A percentile compares a stretch with the other conserved stretches of the same genome.
These are phyloP conservation scores for Xylaria palmicola DNA, from an alignment of 495 filamentous ascomycete genomes.

Conservation along the genomic window DNA sequence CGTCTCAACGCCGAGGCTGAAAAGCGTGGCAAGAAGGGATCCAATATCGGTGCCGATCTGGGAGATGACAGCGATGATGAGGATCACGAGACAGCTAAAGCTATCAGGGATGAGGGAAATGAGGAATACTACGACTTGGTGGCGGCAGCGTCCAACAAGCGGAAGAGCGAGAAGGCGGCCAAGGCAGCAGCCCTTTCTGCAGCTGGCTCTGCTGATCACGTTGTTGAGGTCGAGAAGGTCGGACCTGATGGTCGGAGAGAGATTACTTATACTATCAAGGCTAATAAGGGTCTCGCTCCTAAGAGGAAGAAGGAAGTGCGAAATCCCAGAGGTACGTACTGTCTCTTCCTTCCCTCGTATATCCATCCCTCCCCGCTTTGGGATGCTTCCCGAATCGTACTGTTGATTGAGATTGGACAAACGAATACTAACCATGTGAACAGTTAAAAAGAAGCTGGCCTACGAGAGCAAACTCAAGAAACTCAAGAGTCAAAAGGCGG, in stretches of 20 bases:
- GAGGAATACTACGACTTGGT: conserved; percentile 88
- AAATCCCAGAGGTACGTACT: conserved; percentile 64
- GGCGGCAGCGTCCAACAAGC: conserved; percentile 65
- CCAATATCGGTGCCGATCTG: conserved; percentile 58
- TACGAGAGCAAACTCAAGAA: conserved; percentile 96
- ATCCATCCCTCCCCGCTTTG: background rate
- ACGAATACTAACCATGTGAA: background rate
- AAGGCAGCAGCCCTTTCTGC: conserved; percentile 43
- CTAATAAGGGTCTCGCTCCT: conserved; percentile 93
- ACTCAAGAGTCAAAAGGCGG: conserved; percentile 73
- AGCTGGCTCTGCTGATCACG: conserved; percentile 49
- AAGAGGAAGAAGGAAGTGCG: conserved; percentile 87
- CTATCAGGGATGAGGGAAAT: conserved; percentile 60
- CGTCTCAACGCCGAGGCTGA: conserved; percentile 86
- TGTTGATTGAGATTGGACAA: background rate
- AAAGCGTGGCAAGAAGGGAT: conserved; percentile 68
- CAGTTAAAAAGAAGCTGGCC: conserved; percentile 93
- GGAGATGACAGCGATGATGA: conserved; percentile 62
- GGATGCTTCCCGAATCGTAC: background rate
- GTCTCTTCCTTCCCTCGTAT: background rate
- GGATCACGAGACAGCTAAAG: conserved; percentile 51
- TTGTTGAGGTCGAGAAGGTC: conserved; percentile 61
- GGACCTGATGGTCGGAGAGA: conserved; percentile 78
- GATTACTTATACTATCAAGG: conserved; percentile 88
- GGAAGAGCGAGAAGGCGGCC: conserved; percentile 68